Conservation (phyloP, 2,329 filamentous ascomycete genomes). For the Curvularia sp. region DNA sequence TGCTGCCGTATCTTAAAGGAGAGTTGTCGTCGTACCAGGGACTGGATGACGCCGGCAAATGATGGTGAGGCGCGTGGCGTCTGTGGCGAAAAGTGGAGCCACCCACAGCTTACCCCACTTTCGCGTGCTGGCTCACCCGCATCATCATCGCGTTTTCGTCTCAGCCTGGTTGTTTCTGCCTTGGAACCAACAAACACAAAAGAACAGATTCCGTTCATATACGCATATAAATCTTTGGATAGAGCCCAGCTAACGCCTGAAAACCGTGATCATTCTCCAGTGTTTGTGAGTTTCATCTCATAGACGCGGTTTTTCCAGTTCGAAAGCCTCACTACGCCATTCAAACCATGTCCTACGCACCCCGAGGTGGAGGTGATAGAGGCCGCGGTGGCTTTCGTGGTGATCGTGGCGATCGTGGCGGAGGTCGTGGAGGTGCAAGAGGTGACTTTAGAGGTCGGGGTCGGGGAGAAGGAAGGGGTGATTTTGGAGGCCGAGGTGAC, state of each 20-base stretch:
- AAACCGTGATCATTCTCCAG: not conserved
- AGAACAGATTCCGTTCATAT: not conserved
- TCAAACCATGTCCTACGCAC: constrained; percentile 13
- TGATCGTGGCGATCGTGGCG: constrained; percentile 4
- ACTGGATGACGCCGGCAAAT: not conserved
- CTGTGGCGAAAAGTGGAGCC: not conserved
- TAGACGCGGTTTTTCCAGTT: not conserved
- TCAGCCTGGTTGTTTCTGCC: constrained; percentile 3
- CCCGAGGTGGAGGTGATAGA: constrained; percentile 14
- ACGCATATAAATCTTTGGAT: not conserved
- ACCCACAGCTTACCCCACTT: constrained; percentile 8
- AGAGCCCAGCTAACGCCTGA: not conserved
- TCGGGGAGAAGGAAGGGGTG: constrained; percentile 4
- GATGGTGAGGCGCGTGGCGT: not conserved
- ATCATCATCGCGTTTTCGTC: not conserved
- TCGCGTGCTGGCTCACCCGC: not conserved
- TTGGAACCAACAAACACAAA: not conserved
- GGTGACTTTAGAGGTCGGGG: constrained; percentile 11
- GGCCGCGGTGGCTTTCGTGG: constrained; percentile 7
- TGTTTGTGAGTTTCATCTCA: not conserved
- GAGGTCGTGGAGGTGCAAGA: constrained; percentile 11
- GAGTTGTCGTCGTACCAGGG: not conserved
- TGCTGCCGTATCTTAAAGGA: not conserved
- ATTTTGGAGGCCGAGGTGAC: constrained; percentile 2
- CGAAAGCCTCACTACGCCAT: constrained; percentile 15